Percentiles rank a stretch among this genome's conserved stretches.
These are phyloP conservation scores for Saccharum hybrid DNA, from an alignment of 202 grass and related monocot genomes.

Conservation along the genomic window DNA sequence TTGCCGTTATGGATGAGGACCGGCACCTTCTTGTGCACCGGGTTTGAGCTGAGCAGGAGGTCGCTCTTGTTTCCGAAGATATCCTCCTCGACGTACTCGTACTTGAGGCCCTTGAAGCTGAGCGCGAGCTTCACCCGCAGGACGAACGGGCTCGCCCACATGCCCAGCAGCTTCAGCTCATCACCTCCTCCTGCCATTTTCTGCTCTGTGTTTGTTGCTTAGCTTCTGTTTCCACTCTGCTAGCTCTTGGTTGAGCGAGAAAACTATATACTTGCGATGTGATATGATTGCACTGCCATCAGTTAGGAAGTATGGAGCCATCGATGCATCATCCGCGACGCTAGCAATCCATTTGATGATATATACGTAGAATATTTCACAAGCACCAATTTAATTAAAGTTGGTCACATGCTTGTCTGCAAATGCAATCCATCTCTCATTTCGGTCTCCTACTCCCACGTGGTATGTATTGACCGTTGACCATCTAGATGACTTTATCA, in stretches of 20 bases:
- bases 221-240: too few species aligned
- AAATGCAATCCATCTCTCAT: not conserved
- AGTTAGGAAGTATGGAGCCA: not conserved
- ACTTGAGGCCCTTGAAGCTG: constrained; percentile 47
- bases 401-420: not conserved
- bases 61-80: constrained; percentile 25
- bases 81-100: constrained; percentile 51
- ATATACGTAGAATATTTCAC: not conserved
- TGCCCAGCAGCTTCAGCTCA: constrained; percentile 46
- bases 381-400: not conserved
- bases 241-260: not conserved
- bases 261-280: not conserved
- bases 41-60: too few species aligned
- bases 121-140: constrained; percentile 43
- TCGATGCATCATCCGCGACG: not conserved
- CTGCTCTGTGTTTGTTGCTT: too few species aligned
- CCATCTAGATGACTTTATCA: not conserved
- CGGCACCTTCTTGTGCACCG: too few species aligned
- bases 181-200: constrained; percentile 3
- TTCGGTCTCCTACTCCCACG: too few species aligned
- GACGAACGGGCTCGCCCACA: constrained; percentile 47
- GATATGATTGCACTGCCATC: not conserved
- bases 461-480: not conserved
- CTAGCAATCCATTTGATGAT: not conserved
- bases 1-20: not conserved